Evolutionary conservation across 2,329 filamentous ascomycete species (phyloP).

Genomic region (Calonectria leucothoes): DNA sequence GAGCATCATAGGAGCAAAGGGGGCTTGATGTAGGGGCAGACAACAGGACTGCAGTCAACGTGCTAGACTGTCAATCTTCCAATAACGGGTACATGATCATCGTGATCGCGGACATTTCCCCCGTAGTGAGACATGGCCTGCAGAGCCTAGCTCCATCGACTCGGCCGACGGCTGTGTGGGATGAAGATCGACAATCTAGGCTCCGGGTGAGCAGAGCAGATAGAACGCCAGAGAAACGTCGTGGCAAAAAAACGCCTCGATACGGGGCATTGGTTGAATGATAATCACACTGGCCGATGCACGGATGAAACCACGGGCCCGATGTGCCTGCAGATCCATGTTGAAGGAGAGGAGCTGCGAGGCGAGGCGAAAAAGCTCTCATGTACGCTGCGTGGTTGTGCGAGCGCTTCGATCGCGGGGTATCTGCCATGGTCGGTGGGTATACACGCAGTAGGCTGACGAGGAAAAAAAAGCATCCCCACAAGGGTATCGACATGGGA

Average conservation of each 20-base stretch:
- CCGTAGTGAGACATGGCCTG: not conserved
- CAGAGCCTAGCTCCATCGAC: constrained; percentile 15
- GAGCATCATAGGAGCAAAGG: not conserved
- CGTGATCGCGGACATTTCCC: constrained; percentile 15
- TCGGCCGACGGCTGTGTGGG: constrained; percentile 19
- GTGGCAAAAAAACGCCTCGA: constrained; percentile 1
- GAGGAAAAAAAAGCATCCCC: not conserved
- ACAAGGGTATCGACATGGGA: not conserved
- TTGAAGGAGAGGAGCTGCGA: constrained; percentile 18
- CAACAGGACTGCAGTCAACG: not conserved
- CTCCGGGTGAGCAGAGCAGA: constrained; percentile 11
- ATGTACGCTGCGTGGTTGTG: not conserved
- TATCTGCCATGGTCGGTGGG: not conserved
- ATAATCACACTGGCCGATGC: not conserved
- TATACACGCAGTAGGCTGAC: no score
- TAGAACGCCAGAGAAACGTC: constrained; percentile 12
- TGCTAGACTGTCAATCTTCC: not conserved
- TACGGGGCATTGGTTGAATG: not conserved
- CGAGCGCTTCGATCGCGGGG: constrained; percentile 1
- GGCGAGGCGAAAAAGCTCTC: not conserved
- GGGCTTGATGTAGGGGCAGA: not conserved
- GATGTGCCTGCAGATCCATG: constrained; percentile 39
- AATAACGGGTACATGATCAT: not conserved
- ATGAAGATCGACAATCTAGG: constrained; percentile 34
- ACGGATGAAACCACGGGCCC: not conserved